Conservation (phyloP, 495 filamentous ascomycete species). For the Hypoxylon fuscum region DNA sequence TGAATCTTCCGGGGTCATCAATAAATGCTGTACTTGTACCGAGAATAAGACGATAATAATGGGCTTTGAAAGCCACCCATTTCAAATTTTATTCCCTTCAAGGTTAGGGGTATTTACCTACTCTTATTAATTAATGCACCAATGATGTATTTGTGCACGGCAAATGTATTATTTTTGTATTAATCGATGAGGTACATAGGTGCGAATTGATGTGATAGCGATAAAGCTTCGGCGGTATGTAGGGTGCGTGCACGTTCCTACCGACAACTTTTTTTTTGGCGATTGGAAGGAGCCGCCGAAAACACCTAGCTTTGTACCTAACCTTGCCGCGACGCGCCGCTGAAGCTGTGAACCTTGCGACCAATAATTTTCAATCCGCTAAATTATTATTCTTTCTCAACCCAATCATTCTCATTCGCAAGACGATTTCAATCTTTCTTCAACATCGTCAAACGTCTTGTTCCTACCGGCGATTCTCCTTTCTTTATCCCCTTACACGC, state of each 20-base stretch:
- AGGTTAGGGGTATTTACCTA: no score
- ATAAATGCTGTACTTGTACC: conserved; percentile 14
- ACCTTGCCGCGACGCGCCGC: conserved; percentile 19
- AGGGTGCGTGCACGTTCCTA: no score
- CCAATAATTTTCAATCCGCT: no score
- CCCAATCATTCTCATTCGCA: background rate
- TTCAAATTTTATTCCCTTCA: no score
- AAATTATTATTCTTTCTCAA: background rate
- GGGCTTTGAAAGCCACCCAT: background rate
- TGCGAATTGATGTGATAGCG: no score
- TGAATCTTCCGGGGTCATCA: conserved; percentile 22
- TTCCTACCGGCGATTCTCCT: background rate
- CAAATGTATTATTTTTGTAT: no score
- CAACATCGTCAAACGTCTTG: background rate
- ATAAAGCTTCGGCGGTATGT: no score
- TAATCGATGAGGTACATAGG: no score
- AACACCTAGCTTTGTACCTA: no score
- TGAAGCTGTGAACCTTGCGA: conserved; percentile 8
- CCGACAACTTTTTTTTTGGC: no score
- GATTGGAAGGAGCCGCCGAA: no score
- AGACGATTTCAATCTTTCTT: conserved; percentile 2
- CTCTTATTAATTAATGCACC: no score
- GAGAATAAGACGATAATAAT: conserved; percentile 4
- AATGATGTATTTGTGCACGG: background rate
- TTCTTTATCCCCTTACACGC: conserved; percentile 1